phyloP scores from a whole-genome alignment of 1,284 basidiomycete genomes.

The Stygiomarasmius scandens region DNA sequence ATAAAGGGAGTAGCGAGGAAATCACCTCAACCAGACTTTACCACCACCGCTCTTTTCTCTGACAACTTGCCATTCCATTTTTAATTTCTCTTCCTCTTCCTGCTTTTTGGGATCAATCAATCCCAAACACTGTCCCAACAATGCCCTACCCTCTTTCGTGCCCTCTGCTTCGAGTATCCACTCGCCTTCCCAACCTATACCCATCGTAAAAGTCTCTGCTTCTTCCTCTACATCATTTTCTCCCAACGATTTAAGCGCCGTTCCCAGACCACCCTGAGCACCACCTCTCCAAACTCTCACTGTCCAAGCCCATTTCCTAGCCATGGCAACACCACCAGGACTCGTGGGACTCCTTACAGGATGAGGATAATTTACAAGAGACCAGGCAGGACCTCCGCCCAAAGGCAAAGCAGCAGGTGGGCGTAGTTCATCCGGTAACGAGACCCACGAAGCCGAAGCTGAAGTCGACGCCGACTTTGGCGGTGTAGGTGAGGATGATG shows the following conservation, averaged over 20 bases:
- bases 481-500: not conserved
- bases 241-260: too few species aligned
- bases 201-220: constrained; percentile 35
- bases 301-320: constrained; percentile 64
- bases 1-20: not conserved
- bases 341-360: constrained; percentile 61
- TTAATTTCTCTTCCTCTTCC: too few species aligned
- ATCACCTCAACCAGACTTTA: constrained; percentile 67
- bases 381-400: constrained; percentile 52
- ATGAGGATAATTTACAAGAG: constrained; percentile 30
- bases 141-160: constrained; percentile 63
- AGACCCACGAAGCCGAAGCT: not conserved
- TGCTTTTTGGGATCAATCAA: too few species aligned
- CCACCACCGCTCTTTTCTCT: constrained; percentile 61
- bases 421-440: not conserved
- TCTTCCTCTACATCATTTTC: not conserved
- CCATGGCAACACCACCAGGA: constrained; percentile 55
- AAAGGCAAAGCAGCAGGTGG: not conserved
- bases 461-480: not conserved
- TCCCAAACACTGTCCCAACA: constrained; percentile 50
- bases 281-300: constrained; percentile 49
- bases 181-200: constrained; percentile 71
- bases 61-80: constrained; percentile 58
- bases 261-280: constrained; percentile 33
- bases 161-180: constrained; percentile 79